Percentiles rank a stretch among this genome's conserved stretches.
phyloP scores from a whole-genome alignment of 371 early-diverging fungal genomes.

The Syncephalastrum monosporum region DNA sequence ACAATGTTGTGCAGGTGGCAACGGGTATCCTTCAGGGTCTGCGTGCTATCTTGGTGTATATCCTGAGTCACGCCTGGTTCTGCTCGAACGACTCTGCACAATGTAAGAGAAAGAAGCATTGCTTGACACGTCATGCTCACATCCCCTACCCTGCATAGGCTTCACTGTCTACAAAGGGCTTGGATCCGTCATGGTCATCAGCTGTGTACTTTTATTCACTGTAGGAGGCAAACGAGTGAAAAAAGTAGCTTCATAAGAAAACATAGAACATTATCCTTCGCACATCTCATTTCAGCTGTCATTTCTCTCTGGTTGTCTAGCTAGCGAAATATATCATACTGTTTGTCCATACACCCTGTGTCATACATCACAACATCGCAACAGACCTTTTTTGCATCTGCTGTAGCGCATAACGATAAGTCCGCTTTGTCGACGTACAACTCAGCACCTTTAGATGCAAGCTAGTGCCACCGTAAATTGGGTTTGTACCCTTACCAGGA shows the following conservation, averaged over 20 bases:
- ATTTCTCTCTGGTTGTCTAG: no score
- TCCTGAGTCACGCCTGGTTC: constrained; percentile 62
- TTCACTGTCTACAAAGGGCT: constrained; percentile 52
- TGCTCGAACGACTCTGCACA: constrained; percentile 62
- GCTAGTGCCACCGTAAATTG: no score
- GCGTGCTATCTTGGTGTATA: constrained; percentile 69
- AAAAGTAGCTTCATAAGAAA: not conserved
- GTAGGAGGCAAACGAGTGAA: constrained; percentile 17
- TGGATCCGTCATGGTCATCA: constrained; percentile 47
- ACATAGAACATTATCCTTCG: no score
- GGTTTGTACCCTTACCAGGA: no score
- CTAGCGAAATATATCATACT: no score
- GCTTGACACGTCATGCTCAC: not conserved
- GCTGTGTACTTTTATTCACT: constrained; percentile 48
- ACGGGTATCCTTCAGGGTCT: constrained; percentile 67
- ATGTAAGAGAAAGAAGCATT: constrained; percentile 45
- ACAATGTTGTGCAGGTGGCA: constrained; percentile 48
- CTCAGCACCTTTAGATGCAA: no score
- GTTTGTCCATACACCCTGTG: no score
- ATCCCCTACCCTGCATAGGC: constrained; percentile 13
- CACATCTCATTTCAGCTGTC: no score
- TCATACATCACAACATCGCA: no score
- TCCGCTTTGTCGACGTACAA: no score
- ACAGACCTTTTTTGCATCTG: no score
- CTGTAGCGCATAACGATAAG: no score